Evolutionary conservation across 805 yeast species (phyloP).

Genomic region (Cyberlindnera americana): DNA sequence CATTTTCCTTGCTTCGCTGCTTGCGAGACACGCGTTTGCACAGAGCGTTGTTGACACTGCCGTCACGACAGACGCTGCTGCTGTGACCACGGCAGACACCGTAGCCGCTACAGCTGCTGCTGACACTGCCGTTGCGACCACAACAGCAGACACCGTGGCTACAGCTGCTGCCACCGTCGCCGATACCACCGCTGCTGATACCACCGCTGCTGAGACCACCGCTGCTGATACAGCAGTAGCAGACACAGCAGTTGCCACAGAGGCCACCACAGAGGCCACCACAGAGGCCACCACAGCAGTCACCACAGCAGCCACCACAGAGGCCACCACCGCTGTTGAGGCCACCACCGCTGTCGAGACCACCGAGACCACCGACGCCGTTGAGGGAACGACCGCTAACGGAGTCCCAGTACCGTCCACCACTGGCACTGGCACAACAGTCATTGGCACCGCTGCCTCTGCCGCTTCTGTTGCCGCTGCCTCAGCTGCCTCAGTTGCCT

Average conservation of each 20-base stretch:
- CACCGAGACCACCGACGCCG: conserved; percentile 14
- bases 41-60: conserved; percentile 1
- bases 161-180: conserved; percentile 13
- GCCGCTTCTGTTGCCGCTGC: not conserved
- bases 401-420: conserved; percentile 16
- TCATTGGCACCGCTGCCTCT: conserved; percentile 3
- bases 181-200: conserved; percentile 16
- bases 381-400: not conserved
- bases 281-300: conserved; percentile 10
- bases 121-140: conserved; percentile 15
- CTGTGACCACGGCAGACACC: not conserved
- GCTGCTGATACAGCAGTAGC: conserved; percentile 18
- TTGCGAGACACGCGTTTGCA: conserved; percentile 3
- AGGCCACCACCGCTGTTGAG: conserved; percentile 16
- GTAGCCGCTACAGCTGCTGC: conserved; percentile 2
- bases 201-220: conserved; percentile 18
- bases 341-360: conserved; percentile 17
- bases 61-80: conserved; percentile 7
- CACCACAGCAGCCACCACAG: conserved; percentile 11
- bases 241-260: conserved; percentile 1
- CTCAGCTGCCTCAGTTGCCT: not conserved
- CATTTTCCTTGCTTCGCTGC: not conserved
- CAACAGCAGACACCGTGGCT: conserved; percentile 8
- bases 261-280: conserved; percentile 15
- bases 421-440: conserved; percentile 7